Evolutionary conservation across 371 early-diverging fungal genomes (phyloP), one percentile per base, ranked within the genome.

Genomic region (Rhizopus arrhizus): DNA sequence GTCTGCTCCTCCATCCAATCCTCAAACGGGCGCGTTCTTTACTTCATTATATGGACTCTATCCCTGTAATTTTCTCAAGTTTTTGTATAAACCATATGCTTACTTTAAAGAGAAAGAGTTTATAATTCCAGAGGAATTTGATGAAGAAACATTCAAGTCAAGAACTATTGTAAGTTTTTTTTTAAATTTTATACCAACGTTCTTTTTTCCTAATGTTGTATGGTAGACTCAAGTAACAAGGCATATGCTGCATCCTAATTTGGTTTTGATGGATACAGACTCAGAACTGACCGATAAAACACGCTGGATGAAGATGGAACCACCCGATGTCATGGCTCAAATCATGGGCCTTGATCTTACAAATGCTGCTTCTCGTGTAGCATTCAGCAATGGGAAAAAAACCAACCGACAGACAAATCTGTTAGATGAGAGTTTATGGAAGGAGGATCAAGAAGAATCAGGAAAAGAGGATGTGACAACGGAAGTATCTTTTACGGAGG

Each of bases 1-100:
- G 50, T 72, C 81, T 46, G 78, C 81, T 34, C 81, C 81, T 15
- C 81, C 81, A 31, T 78, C 78, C 8, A 81, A 81, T 56, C 81
- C 81, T 10, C 73, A 74, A 53, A 78, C 85, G 4, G 81, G 78
- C 0, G 77, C 84, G 0, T 74, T 88, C 35, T 88, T 88, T 41
- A 84, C 86, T 7, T 82, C 84, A 29, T 59, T 88, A 10, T 88
- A 88, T 58, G 88, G 88, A 4, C 72, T 88, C 13, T 88, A 84
- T 66, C 88, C 88, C 4, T 86, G 86, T 61, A 88, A 83, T 52
- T 78, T 85, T 52, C 53, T 86, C 0, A 71, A 78, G 29, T 88
- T 88, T 53, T 54, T 88, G 13, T 80, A 78, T 43, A 60, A 73
- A 15, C 86, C 88, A 0, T 78, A 82, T 33, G 64, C 49, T 5